Conservation (phyloP, 139 green algal genomes). For the Haematococcus lacustris region DNA sequence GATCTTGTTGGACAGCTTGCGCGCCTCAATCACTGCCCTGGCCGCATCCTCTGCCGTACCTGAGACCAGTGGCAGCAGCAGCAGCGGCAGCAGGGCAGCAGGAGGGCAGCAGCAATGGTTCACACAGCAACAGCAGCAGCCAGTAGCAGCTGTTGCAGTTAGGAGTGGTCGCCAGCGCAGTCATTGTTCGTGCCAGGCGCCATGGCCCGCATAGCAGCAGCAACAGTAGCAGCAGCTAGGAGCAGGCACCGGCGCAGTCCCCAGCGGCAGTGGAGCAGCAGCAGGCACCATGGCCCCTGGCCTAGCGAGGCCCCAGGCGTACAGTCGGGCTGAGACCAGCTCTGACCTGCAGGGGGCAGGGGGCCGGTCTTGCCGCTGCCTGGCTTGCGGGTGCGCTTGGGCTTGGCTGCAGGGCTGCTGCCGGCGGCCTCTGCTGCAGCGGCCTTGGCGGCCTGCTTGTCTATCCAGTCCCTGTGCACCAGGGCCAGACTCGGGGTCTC, state of each 20-base stretch:
- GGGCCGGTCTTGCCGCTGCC: background rate
- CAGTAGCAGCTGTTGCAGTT: background rate
- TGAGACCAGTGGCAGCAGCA: slow-evolving; percentile 8
- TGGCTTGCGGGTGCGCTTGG: background rate
- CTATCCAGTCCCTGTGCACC: slow-evolving; percentile 28
- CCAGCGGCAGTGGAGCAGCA: no score
- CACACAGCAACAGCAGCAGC: background rate
- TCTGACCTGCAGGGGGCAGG: background rate
- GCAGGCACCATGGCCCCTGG: no score
- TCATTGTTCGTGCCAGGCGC: background rate
- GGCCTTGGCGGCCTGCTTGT: slow-evolving; percentile 30
- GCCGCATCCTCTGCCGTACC: slow-evolving; percentile 42
- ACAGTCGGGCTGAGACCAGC: no score
- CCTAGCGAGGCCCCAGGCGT: no score
- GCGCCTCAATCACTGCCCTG: slow-evolving; percentile 50
- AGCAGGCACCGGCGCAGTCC: no score
- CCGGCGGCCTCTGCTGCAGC: background rate
- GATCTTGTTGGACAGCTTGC: slow-evolving; percentile 77
- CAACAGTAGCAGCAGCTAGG: no score
- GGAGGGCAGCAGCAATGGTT: background rate
- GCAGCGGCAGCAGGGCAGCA: background rate
- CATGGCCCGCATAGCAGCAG: background rate
- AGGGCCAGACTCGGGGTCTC: no score
- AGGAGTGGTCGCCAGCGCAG: background rate
- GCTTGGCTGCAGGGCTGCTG: background rate